Base-by-base conservation (phyloP, 139 green algal genomes). In the Raphidocelis subcapitata region DNA sequence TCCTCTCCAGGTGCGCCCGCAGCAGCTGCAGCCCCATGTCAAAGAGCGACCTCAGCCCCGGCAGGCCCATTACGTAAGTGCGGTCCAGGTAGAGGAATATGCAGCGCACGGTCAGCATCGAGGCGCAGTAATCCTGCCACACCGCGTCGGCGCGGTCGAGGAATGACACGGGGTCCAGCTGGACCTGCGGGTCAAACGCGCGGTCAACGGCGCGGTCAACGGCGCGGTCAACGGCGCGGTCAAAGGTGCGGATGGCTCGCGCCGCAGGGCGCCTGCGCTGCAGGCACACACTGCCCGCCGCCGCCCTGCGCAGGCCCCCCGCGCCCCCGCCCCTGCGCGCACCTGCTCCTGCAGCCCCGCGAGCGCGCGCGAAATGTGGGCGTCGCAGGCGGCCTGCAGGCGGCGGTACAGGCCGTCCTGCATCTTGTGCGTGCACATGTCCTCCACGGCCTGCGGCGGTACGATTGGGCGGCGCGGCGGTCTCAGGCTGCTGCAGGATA, bases 61-160 rank as follows among this genome's bases (percentile, higher is more conserved):
- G 72, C 33, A 77, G 49, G 35, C 73, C 76, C 44, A 98, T 81
- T 36, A 98, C 93, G 61, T 97, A 92, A 2, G 92, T 95, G 65
- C 96, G 87, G 84, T 99, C 96, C 59, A 99, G 83, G 82, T 97
- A 97, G 29, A 99, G 81, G 72, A 98, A 98, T 62, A 99, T 95
- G 21, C 90, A 92, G 1, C 95, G 86, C 26, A 96, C 95, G 37
- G 88, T 89, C 49, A 97, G 87, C 81, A 96, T 91, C 76, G 94
- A 87, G 18, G 73, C 71, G 85, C 85, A 95, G 82, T 98, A 85
- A 49, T 94, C 80, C 55, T 82, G 55, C 92, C 93, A 98, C 36
- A 77, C 55, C 1, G 68, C 69, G 46, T 88, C 85, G 31, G 97
- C 77, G 12, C 74, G 66, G 41, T 89, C 72, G 56, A 99, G 75